phyloP scores from a whole-genome alignment of 768 basidiomycete species.

The Pleurotus cornucopiae region DNA sequence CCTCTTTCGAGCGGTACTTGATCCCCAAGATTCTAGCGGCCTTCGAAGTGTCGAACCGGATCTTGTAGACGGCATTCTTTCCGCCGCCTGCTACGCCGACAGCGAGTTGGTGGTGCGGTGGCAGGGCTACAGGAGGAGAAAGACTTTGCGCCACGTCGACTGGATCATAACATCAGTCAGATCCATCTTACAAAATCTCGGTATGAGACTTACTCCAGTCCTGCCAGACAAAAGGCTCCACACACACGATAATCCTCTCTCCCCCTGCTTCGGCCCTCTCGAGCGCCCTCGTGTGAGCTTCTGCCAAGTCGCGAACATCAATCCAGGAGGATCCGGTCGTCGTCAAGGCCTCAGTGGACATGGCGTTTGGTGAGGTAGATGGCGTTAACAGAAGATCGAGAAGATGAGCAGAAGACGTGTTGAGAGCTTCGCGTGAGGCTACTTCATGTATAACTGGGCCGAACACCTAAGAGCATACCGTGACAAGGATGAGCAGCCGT shows the following conservation, averaged over 20 bases:
- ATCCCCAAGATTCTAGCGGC: conserved; percentile 35
- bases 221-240: conserved; percentile 19
- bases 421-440: conserved; percentile 27
- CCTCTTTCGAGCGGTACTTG: conserved; percentile 33
- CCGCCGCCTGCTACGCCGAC: conserved; percentile 30
- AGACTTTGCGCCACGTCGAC: conserved; percentile 35
- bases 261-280: conserved; percentile 40
- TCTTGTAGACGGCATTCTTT: conserved; percentile 18
- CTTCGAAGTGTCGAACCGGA: conserved; percentile 32
- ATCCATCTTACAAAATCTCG: too few relatives aligned
- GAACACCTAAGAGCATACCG: conserved; percentile 20
- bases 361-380: conserved; percentile 13
- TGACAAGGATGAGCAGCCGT: neutral
- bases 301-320: conserved; percentile 44
- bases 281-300: conserved; percentile 44
- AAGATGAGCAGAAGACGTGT: conserved; percentile 29
- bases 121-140: conserved; percentile 21
- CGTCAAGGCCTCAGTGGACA: conserved; percentile 13
- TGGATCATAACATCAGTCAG: conserved; percentile 9
- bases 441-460: conserved; percentile 41
- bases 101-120: conserved; percentile 21
- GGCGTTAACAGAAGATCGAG: conserved; percentile 21
- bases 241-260: conserved; percentile 37
- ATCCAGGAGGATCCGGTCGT: conserved; percentile 24
- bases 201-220: conserved; percentile 20